These are phyloP conservation scores for Aspergillus piperis DNA, from an alignment of 2,329 filamentous ascomycete species.

Conservation along the genomic window DNA sequence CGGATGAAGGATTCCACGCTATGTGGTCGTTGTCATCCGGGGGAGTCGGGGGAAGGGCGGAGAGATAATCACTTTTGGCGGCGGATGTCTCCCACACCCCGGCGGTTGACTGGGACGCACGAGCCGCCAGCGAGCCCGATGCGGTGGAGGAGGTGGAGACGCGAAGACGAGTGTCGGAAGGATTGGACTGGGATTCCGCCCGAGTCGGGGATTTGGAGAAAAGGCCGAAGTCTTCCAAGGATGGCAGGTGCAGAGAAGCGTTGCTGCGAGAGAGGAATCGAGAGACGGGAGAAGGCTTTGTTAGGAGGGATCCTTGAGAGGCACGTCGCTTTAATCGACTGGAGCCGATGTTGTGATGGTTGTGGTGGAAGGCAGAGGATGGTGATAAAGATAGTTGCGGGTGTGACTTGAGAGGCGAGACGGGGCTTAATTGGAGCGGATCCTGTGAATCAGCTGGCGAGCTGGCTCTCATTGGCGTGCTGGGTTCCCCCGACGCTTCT, in stretches of 20 bases:
- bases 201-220: conserved; percentile 27
- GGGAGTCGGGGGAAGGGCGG: conserved; percentile 43
- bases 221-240: conserved; percentile 53
- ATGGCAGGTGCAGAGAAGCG: conserved; percentile 52
- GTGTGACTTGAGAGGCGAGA: conserved; percentile 21
- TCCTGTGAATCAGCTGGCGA: conserved; percentile 15
- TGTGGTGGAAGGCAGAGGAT: conserved; percentile 11
- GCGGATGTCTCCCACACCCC: conserved; percentile 29
- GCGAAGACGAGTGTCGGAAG: conserved; percentile 33
- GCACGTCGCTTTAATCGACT: conserved; percentile 37
- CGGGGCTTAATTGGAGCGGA: conserved; percentile 19
- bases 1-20: conserved; percentile 38
- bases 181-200: conserved; percentile 29
- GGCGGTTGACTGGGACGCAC: conserved; percentile 38
- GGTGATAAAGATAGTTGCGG: conserved; percentile 20
- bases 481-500: conserved; percentile 18
- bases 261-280: conserved; percentile 40
- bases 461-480: conserved; percentile 20
- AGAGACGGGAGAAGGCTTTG: conserved; percentile 37
- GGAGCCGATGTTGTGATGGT: conserved; percentile 21
- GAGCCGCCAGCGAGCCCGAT: conserved; percentile 32
- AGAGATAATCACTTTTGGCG: conserved; percentile 33
- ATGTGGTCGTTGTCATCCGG: conserved; percentile 44
- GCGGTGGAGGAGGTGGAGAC: conserved; percentile 39
- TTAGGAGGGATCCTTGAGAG: conserved; percentile 39